These are phyloP conservation scores for Blastomyces silverae DNA, from an alignment of 2,329 filamentous ascomycete genomes.

Conservation along the genomic window DNA sequence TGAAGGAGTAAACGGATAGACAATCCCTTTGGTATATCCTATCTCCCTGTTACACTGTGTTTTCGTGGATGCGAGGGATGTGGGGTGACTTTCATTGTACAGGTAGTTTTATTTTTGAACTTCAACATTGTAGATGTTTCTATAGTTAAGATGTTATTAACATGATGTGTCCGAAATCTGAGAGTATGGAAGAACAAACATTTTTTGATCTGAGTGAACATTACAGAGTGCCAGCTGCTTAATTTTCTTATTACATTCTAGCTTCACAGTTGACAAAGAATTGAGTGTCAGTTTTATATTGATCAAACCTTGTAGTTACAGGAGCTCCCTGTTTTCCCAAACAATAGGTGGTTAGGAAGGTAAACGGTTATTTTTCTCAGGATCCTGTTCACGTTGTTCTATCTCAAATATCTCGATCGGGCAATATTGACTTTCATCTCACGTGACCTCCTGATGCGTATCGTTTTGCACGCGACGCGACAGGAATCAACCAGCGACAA, in stretches of 20 bases:
- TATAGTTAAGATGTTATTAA: background rate
- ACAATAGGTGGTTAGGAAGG: background rate
- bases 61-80: background rate
- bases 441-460: background rate
- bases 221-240: too few relatives aligned
- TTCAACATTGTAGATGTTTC: background rate
- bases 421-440: background rate
- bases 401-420: background rate
- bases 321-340: too few relatives aligned
- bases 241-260: too few relatives aligned
- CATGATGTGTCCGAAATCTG: background rate
- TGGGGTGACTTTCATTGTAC: background rate
- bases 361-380: too few relatives aligned
- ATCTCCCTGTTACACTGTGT: background rate
- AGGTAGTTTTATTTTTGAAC: background rate
- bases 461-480: constrained; percentile 1
- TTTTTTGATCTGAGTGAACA: too few relatives aligned
- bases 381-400: background rate
- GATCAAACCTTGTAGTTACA: too few relatives aligned
- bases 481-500: background rate
- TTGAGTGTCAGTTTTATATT: too few relatives aligned
- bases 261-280: too few relatives aligned
- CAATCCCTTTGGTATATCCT: background rate
- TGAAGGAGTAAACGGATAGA: constrained; percentile 24
- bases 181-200: background rate